A percentile compares a stretch with the other conserved stretches of the same genome.
Conservation (phyloP, 768 basidiomycete genomes). For the Trametes meyenii region DNA sequence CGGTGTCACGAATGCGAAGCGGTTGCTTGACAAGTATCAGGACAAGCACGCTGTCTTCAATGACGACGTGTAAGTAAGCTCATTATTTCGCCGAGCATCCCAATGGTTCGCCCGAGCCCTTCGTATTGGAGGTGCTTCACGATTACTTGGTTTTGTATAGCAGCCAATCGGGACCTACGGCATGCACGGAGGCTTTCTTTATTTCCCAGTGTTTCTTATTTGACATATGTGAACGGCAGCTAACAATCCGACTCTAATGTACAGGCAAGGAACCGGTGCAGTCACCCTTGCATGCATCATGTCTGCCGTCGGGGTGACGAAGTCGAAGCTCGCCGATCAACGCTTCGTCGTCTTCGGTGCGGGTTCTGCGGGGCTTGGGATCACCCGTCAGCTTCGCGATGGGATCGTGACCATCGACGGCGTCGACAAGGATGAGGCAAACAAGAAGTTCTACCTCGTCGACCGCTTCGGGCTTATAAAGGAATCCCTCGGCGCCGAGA, state of each 20-base stretch:
- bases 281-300: conserved; percentile 72
- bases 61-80: conserved; percentile 68
- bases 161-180: too few relatives aligned
- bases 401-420: conserved; percentile 63
- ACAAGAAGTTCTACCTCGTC: conserved; percentile 67
- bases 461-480: conserved; percentile 67
- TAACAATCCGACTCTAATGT: neutral
- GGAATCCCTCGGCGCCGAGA: conserved; percentile 44
- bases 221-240: neutral
- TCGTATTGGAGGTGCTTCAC: neutral
- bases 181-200: too few relatives aligned
- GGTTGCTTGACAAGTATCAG: conserved; percentile 63
- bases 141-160: too few relatives aligned
- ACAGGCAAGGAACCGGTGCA: conserved; percentile 74
- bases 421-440: conserved; percentile 60
- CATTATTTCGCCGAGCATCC: too few relatives aligned
- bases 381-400: conserved; percentile 73
- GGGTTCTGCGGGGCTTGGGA: conserved; percentile 82
- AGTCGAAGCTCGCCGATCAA: conserved; percentile 67
- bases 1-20: conserved; percentile 74
- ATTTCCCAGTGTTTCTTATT: neutral
- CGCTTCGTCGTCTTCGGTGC: conserved; percentile 79
- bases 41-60: conserved; percentile 73
- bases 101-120: too few relatives aligned
- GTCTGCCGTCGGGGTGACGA: conserved; percentile 71